phyloP scores from a whole-genome alignment of 2,329 filamentous ascomycete species.

The Venturia aucupariae region DNA sequence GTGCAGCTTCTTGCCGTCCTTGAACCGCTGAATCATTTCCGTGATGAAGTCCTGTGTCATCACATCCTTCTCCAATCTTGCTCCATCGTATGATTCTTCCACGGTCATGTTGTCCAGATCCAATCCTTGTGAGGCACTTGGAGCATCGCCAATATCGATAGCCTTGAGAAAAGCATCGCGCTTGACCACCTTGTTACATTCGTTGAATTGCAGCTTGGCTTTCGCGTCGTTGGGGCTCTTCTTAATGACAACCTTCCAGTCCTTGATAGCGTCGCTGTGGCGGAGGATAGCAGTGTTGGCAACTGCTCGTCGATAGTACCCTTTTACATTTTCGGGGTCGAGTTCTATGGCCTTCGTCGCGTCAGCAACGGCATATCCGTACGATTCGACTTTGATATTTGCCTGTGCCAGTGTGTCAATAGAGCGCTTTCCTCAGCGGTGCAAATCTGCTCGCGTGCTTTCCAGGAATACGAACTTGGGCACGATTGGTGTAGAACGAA shows the following conservation, averaged over 20 bases:
- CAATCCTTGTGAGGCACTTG: slow-evolving; percentile 82
- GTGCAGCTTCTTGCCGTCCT: slow-evolving; percentile 88
- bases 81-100: slow-evolving; percentile 79
- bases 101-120: slow-evolving; percentile 79
- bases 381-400: slow-evolving; percentile 91
- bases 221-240: slow-evolving; percentile 83
- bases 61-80: slow-evolving; percentile 46
- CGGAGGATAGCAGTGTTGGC: slow-evolving; percentile 85
- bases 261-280: slow-evolving; percentile 77
- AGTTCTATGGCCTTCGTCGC: slow-evolving; percentile 86
- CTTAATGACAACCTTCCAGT: slow-evolving; percentile 85
- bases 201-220: slow-evolving; percentile 79
- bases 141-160: slow-evolving; percentile 86
- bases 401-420: slow-evolving; percentile 44
- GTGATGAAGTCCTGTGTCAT: slow-evolving; percentile 98
- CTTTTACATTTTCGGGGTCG: slow-evolving; percentile 84
- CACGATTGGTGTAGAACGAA: slow-evolving; percentile 88
- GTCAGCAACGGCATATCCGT: slow-evolving; percentile 85
- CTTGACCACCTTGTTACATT: slow-evolving; percentile 92
- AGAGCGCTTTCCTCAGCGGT: background rate
- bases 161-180: slow-evolving; percentile 88
- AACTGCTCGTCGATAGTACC: slow-evolving; percentile 87
- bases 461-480: slow-evolving; percentile 57
- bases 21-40: slow-evolving; percentile 95
- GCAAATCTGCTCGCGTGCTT: slow-evolving; percentile 20